Percentiles rank a stretch among this genome's conserved stretches.
phyloP scores from a whole-genome alignment of 345 rosid genomes.

The Eutrema yunnanense region DNA sequence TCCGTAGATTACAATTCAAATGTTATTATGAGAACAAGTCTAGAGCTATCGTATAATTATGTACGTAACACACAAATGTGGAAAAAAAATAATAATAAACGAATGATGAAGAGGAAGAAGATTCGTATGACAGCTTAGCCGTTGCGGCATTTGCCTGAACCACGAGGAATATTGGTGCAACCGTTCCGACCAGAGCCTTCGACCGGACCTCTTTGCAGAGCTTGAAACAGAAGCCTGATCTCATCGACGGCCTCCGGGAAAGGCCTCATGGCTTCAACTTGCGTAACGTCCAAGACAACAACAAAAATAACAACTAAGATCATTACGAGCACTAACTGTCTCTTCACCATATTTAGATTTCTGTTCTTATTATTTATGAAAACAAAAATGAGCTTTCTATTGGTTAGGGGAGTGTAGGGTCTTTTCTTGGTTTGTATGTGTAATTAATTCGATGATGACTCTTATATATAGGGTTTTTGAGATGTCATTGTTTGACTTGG shows the following conservation, averaged over 20 bases:
- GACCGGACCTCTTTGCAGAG: constrained; percentile 23
- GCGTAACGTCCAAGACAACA: constrained; percentile 13
- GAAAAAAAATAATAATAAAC: background rate
- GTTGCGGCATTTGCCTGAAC: constrained; percentile 21
- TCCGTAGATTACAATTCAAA: constrained; percentile 4
- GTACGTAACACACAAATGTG: constrained; percentile 19
- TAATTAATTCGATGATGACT: constrained; percentile 10
- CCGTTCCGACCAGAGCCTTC: constrained; percentile 25
- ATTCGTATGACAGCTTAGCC: constrained; percentile 5
- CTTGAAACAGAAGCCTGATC: constrained; percentile 14
- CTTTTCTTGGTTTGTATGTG: constrained; percentile 6
- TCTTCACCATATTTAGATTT: constrained; percentile 6
- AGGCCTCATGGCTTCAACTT: constrained; percentile 28
- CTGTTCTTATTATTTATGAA: background rate
- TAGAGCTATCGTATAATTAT: constrained; percentile 18
- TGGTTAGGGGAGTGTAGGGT: background rate
- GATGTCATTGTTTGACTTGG: constrained; percentile 30
- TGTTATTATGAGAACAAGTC: background rate
- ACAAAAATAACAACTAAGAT: constrained; percentile 6
- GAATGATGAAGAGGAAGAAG: constrained; percentile 5
- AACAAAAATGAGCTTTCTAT: constrained; percentile 12
- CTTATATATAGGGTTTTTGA: constrained; percentile 12
- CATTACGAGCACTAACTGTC: constrained; percentile 17
- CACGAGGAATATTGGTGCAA: constrained; percentile 24
- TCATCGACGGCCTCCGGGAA: constrained; percentile 24